A percentile compares a stretch with the other conserved stretches of the same genome.
Evolutionary conservation across 441 rosid genomes (phyloP).

Genomic region (Sinapis alba): DNA sequence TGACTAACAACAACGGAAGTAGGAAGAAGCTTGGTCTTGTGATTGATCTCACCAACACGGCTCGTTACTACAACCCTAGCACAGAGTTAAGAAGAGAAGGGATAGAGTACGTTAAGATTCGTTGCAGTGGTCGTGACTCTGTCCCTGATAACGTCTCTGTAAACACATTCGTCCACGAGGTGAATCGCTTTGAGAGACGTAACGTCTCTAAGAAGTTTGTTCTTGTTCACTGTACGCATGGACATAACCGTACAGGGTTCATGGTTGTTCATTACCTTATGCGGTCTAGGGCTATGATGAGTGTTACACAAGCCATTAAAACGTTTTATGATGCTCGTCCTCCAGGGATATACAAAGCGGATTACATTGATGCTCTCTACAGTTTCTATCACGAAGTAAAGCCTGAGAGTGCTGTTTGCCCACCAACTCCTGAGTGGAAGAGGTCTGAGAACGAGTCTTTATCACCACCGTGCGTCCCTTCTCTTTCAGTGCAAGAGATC

Average conservation of each 20-base stretch:
- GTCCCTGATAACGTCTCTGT: constrained; percentile 84
- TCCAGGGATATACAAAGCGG: constrained; percentile 94
- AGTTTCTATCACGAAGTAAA: constrained; percentile 83
- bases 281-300: constrained; percentile 53
- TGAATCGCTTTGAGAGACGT: constrained; percentile 60
- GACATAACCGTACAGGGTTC: constrained; percentile 93
- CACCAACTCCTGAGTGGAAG: constrained; percentile 97
- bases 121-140: constrained; percentile 82
- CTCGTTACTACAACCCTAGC: constrained; percentile 65
- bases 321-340: constrained; percentile 83
- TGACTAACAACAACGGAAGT: constrained; percentile 45
- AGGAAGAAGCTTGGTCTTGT: constrained; percentile 78
- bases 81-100: constrained; percentile 67
- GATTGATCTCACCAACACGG: constrained; percentile 91
- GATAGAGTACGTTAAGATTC: constrained; percentile 80
- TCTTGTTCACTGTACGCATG: constrained; percentile 95
- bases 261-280: constrained; percentile 88
- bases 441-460: constrained; percentile 49
- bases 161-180: constrained; percentile 81
- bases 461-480: background rate
- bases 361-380: constrained; percentile 80
- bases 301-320: constrained; percentile 82
- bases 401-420: constrained; percentile 70
- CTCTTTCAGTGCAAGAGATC: background rate
- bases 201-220: constrained; percentile 51